phyloP scores from a whole-genome alignment of 2,329 filamentous ascomycete genomes.

The Fusarium nodosum region DNA sequence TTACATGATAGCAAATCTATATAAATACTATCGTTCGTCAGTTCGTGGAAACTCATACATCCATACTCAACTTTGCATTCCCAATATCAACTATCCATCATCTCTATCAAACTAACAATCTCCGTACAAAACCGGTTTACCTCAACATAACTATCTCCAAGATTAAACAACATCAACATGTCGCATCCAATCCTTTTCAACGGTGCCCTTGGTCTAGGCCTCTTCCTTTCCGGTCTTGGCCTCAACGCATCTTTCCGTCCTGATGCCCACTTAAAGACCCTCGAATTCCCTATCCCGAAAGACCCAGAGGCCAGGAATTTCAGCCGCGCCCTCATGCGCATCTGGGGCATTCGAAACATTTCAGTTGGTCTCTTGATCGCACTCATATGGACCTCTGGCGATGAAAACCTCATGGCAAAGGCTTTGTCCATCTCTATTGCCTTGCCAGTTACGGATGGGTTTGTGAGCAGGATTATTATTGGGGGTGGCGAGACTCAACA shows the following conservation, averaged over 20 bases:
- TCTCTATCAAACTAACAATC: not conserved
- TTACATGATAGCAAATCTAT: not conserved
- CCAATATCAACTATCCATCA: not conserved
- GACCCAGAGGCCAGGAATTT: slow-evolving; percentile 20
- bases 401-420: slow-evolving; percentile 10
- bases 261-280: slow-evolving; percentile 5
- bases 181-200: slow-evolving; percentile 23
- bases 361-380: slow-evolving; percentile 13
- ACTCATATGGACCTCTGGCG: rapidly evolving
- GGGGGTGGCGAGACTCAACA: slow-evolving; percentile 22
- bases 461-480: slow-evolving; percentile 10
- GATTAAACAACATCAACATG: not conserved
- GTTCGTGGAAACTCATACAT: not conserved
- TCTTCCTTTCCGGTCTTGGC: slow-evolving; percentile 19
- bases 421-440: not conserved
- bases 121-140: not conserved
- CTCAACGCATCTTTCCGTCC: slow-evolving; percentile 26
- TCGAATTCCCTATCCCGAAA: slow-evolving; percentile 19
- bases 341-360: slow-evolving; percentile 31
- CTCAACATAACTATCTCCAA: not conserved
- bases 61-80: not conserved
- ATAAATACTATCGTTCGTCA: not conserved
- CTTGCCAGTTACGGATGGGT: slow-evolving; percentile 21
- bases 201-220: slow-evolving; percentile 6
- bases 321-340: slow-evolving; percentile 15